Base-by-base conservation (phyloP, 2,329 filamentous ascomycete species). In the Arthrobotrys entomopaga region DNA sequence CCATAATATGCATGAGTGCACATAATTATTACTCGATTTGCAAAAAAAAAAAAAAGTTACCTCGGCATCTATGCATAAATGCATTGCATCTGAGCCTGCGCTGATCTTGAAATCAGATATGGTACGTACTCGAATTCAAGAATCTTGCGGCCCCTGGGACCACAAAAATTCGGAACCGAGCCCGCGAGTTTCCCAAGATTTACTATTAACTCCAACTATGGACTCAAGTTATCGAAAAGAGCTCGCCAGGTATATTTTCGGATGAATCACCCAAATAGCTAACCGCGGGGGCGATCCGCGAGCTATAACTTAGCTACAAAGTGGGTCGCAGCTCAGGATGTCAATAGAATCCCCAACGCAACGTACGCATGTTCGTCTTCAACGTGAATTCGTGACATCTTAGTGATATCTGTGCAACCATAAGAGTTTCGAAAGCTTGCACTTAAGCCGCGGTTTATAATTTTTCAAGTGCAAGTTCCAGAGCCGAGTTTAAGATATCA, bases 121-220 rank as follows among this genome's bases (percentile, higher is more conserved):
- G n/a, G n/a, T n/a, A n/a, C n/a, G n/a, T 34, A 34, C n/a, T 50
- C 46, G 43, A 57, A 3, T 57, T 42, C 10, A 29, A 34, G 19
- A 48, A n/a, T 60, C 29, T 34, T 34, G 7, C 29, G n/a, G 16
- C 8, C 29, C 19, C 19, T n/a, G 46, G n/a, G 16, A 24, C 13
- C 13, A 24, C 1, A 57, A 56, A 60, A 67, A 60, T 48, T 61
- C 60, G 65, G 65, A 69, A 61, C 48, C 65, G 65, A 69, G 57
- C 40, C 29, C 29, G 24, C 48, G 3, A 3, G n/a, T 29, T 59
- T 19, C 19, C 20, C 48, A 61, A 34, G 57, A 61, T 69, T 34
- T 60, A 54, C 29, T 24, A 57, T 50, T 6, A n/a, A 38, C 52
- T 50, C 48, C 56, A 34, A 34, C 7, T 7, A 34, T 10, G 7